Evolutionary conservation across 75 land plant species (phyloP).

Genomic region (Larix kaempferi): DNA sequence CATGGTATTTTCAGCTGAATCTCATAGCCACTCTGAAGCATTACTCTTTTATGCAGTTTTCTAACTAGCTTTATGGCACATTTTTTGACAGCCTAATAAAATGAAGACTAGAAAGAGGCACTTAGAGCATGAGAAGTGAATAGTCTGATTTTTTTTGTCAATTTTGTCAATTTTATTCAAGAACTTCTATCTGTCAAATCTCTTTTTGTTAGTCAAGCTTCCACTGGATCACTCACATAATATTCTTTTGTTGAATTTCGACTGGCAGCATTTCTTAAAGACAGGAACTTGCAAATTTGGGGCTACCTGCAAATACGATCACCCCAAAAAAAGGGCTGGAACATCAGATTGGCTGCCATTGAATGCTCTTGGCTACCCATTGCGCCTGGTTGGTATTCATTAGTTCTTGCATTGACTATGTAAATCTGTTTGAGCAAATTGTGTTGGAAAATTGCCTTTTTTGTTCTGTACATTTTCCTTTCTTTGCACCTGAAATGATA

Average conservation of each 20-base stretch:
- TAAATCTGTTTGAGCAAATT: neutral
- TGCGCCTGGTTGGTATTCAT: slow-evolving; percentile 41
- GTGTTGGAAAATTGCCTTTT: neutral
- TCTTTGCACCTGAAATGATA: neutral
- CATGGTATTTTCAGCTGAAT: too few species aligned
- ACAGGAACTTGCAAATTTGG: slow-evolving; percentile 84
- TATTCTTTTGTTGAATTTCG: neutral
- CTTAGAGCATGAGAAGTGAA: neutral
- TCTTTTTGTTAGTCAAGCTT: neutral
- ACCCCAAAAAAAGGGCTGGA: slow-evolving; percentile 54
- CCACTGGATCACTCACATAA: neutral
- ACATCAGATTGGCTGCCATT: slow-evolving; percentile 16
- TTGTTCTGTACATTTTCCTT: neutral
- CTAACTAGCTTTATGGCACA: too few species aligned
- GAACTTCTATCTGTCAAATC: neutral
- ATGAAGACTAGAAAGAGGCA: neutral
- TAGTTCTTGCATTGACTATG: neutral
- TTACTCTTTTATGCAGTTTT: too few species aligned
- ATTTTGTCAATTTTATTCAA: neutral
- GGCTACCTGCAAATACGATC: slow-evolving; percentile 73
- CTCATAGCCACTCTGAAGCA: too few species aligned
- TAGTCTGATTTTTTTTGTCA: neutral
- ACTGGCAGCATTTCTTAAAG: slow-evolving; percentile 56
- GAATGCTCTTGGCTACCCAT: slow-evolving; percentile 47
- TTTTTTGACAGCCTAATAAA: too few species aligned